Evolutionary conservation across 2,329 filamentous ascomycete genomes (phyloP).

Genomic region (Aspergillus novoparasiticus): DNA sequence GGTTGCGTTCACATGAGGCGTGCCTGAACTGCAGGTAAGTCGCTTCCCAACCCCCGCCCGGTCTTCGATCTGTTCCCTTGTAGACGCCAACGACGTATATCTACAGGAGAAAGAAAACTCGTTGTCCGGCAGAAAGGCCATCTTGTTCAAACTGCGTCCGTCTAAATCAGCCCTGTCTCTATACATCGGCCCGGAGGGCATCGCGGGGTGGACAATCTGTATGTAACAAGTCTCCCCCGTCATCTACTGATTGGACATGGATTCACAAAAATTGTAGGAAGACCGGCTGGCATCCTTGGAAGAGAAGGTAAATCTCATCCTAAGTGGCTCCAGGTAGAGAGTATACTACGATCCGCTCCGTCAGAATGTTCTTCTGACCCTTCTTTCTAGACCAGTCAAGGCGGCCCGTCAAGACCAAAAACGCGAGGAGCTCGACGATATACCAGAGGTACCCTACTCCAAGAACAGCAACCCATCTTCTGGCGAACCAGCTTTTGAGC

Average conservation of each 20-base stretch:
- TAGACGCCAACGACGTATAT: slow-evolving; percentile 13
- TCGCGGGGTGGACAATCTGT: slow-evolving; percentile 50
- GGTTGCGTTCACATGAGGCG: slow-evolving; percentile 38
- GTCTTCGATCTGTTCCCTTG: not conserved
- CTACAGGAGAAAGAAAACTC: slow-evolving; percentile 52
- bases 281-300: slow-evolving; percentile 55
- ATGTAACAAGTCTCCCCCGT: slow-evolving; percentile 15
- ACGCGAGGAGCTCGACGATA: slow-evolving; percentile 14
- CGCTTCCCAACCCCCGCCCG: not conserved
- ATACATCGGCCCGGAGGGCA: slow-evolving; percentile 41
- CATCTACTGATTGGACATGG: not conserved
- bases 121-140: slow-evolving; percentile 56
- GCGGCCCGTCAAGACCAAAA: slow-evolving; percentile 12
- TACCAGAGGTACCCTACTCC: slow-evolving; percentile 20
- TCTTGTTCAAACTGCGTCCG: slow-evolving; percentile 55
- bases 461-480: slow-evolving; percentile 21
- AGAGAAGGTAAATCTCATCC: slow-evolving; percentile 55
- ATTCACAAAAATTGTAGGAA: slow-evolving; percentile 39
- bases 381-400: slow-evolving; percentile 3
- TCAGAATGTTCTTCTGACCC: slow-evolving; percentile 19
- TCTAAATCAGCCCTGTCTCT: slow-evolving; percentile 52
- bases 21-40: slow-evolving; percentile 53
- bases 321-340: slow-evolving; percentile 46
- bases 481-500: slow-evolving; percentile 20
- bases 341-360: not conserved